Base-by-base conservation (phyloP, 176 grass and related monocot genomes). In the Phyllostachys edulis region DNA sequence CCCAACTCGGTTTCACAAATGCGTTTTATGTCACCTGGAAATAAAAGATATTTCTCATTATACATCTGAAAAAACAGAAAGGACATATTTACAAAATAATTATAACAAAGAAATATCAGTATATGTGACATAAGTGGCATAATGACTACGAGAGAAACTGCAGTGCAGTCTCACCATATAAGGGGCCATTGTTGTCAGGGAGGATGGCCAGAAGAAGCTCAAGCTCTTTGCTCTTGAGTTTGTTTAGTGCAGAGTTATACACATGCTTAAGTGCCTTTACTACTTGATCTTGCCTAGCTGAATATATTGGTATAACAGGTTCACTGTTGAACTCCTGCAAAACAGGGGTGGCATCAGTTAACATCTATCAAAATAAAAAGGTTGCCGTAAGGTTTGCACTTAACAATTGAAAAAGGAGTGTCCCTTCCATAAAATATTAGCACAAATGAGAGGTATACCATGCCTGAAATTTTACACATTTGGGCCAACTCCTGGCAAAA, bases 1-100 rank as follows among this genome's bases (percentile, higher is more conserved):
- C 92, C 92, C 86, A 94, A 87, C 73, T 94, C 86, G 38, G 92
- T 94, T 78, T 94, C 92, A 55, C 92, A 94, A 73, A 94, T 94
- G 73, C 92, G 86, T 71, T 94, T 94, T 55, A 94, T 89, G 86
- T 94, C 86, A 68, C 92, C 92, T 94, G 63, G 17, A 54, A 54
- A 54, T 18, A 18, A 57, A 70, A 55, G 27, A 68, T 15, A 29
- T 23, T 45, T 80, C 37, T 29, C 46, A 66, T 52, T 36, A 77
- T 42, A 51, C 17, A 54, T 27, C 14, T 66, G 9, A 29, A 39
- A 44, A 29, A 45, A 45, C 37, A 77, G 38, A 60, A 61, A 61
- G 37, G 21, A 44, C 0, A 6, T 16, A 71, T 71, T 23, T 17
- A 71, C 44, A 71, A 72, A 29, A 4, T 49, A 29, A 45, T 72